These are phyloP conservation scores for Debaryomyces tyrocola DNA, from an alignment of 805 yeast genomes.

Conservation along the genomic window DNA sequence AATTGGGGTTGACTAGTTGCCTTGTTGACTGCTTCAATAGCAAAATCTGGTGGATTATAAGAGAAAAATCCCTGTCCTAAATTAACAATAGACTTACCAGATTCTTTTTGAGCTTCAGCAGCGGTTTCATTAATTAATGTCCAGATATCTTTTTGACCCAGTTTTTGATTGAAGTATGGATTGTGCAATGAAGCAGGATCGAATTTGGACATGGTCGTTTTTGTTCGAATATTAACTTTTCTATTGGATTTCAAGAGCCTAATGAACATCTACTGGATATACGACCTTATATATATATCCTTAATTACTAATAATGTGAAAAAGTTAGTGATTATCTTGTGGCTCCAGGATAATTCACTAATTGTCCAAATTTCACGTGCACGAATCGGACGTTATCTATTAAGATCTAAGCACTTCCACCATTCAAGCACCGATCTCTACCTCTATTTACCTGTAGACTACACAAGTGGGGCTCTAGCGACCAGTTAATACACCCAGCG, in stretches of 20 bases:
- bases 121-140: constrained; percentile 93
- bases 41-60: constrained; percentile 94
- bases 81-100: constrained; percentile 79
- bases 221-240: neutral
- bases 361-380: constrained; percentile 1
- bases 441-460: constrained; percentile 67
- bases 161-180: constrained; percentile 59
- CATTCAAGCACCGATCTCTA: constrained; percentile 68
- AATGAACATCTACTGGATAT: neutral
- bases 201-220: constrained; percentile 3
- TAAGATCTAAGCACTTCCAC: constrained; percentile 2
- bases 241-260: neutral
- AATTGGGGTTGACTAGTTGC: constrained; percentile 72
- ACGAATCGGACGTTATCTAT: neutral
- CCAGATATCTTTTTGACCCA: constrained; percentile 90
- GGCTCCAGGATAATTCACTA: neutral
- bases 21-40: constrained; percentile 73
- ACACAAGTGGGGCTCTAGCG: constrained; percentile 75
- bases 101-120: constrained; percentile 67
- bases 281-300: neutral
- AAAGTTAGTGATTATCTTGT: neutral
- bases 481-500: constrained; percentile 75
- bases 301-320: neutral
- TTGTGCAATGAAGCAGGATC: constrained; percentile 40
- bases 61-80: constrained; percentile 98